Percentiles rank a stretch among this genome's conserved stretches.
phyloP scores from a whole-genome alignment of 2,329 filamentous ascomycete species.

The Biscogniauxia marginata region DNA sequence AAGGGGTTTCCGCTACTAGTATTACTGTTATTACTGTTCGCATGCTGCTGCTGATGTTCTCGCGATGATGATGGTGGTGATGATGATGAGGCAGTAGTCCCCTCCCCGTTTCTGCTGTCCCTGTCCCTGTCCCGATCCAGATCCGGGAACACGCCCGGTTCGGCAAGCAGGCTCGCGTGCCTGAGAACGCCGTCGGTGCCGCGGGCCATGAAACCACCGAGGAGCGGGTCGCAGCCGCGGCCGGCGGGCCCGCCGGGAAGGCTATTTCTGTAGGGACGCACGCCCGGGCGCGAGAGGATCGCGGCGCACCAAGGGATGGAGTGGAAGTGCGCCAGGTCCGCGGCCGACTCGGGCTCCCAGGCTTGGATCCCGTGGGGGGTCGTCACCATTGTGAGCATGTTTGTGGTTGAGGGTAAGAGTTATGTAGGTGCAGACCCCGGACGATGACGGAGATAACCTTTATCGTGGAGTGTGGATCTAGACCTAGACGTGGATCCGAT shows the following conservation, averaged over 20 bases:
- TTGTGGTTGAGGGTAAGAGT: too few species aligned
- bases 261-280: constrained; percentile 1
- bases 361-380: background rate
- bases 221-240: background rate
- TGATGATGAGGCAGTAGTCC: too few species aligned
- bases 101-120: background rate
- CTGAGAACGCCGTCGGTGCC: background rate
- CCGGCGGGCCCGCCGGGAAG: background rate
- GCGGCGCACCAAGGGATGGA: constrained; percentile 1
- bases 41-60: too few species aligned
- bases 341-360: background rate
- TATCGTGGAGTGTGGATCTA: too few species aligned
- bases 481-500: too few species aligned
- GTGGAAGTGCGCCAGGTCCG: background rate
- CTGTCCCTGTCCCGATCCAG: background rate
- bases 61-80: too few species aligned
- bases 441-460: too few species aligned
- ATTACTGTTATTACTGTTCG: too few species aligned
- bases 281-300: background rate
- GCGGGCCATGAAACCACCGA: background rate
- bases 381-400: too few species aligned
- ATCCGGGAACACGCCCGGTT: background rate
- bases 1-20: background rate
- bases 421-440: too few species aligned
- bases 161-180: constrained; percentile 1